phyloP scores from a whole-genome alignment of 2,329 filamentous ascomycete genomes.

The Bertia moriformis region DNA sequence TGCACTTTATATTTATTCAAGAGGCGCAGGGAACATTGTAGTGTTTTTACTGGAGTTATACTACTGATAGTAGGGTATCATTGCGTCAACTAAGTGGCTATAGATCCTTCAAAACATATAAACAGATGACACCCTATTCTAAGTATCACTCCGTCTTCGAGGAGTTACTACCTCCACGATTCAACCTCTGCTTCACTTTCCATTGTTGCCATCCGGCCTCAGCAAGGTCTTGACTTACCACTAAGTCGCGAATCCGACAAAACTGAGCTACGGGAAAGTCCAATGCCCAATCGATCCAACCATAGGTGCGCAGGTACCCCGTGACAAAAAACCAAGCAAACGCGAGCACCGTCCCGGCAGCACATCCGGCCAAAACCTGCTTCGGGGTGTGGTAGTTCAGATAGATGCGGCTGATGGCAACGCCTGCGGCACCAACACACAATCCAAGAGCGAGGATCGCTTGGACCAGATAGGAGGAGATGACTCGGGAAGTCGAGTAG shows the following conservation, averaged over 20 bases:
- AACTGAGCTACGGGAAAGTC: not conserved
- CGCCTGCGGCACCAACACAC: not conserved
- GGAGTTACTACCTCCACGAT: not conserved
- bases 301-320: not conserved
- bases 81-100: too few species aligned
- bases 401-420: conserved; percentile 1
- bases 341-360: not conserved
- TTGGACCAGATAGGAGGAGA: not conserved
- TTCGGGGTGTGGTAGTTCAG: conserved; percentile 1
- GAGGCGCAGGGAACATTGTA: too few species aligned
- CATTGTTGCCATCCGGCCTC: conserved; percentile 1
- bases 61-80: too few species aligned
- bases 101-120: too few species aligned
- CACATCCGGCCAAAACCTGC: not conserved
- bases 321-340: not conserved
- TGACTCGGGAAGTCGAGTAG: not conserved
- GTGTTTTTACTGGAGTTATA: too few species aligned
- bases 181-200: not conserved
- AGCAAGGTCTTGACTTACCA: not conserved
- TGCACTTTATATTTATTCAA: too few species aligned
- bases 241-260: not conserved
- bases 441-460: not conserved
- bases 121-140: too few species aligned
- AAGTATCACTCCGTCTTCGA: too few species aligned
- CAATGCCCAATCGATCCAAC: not conserved